Evolutionary conservation across 805 yeast genomes (phyloP), one percentile per base, ranked within the genome.

Genomic region (Metschnikowia borealis): DNA sequence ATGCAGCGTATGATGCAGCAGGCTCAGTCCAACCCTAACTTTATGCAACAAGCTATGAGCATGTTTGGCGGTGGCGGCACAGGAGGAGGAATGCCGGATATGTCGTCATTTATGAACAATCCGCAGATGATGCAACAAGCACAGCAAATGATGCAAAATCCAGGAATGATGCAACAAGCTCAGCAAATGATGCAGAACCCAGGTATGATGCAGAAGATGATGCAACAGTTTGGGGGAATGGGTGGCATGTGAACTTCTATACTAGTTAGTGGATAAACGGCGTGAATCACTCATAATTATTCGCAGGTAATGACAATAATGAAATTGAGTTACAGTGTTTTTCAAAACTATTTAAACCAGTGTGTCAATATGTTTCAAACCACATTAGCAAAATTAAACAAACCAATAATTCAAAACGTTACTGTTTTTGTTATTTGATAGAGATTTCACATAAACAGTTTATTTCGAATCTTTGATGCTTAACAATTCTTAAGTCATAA

Each of bases 161-260:
- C 78, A 6, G 62, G 58, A 42, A 65, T 73, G 72, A 71, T 73
- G 76, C 77, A 73, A 58, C 74, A 70, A 54, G 74, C 74, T 3
- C 67, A 63, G 46, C 65, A 63, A 47, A 71, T 73, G 76, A 73
- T 73, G 78, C 71, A 69, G 53, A 67, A 71, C 59, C 91, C 92
- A 32, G 81, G 84, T 11, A 75, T 85, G 81, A 84, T 85, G 89
- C 82, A 83, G 60, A 67, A 65, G 50, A 78, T 85, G 81, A 82
- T 82, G 83, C 74, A 75, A 52, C 85, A 83, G 80, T 80, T 87
- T 71, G 89, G 89, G 10, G 60, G 57, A 43, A 46, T 53, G 51
- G 42, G 47, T 2, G 39, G 39, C 14, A 44, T 44, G 46, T 44
- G 33, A 44, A 23, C 39, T 15, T 35, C 20, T 43, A 34, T 23